Evolutionary conservation across 106 monocot genomes (phyloP).

Genomic region (Dactylorhiza incarnata): DNA sequence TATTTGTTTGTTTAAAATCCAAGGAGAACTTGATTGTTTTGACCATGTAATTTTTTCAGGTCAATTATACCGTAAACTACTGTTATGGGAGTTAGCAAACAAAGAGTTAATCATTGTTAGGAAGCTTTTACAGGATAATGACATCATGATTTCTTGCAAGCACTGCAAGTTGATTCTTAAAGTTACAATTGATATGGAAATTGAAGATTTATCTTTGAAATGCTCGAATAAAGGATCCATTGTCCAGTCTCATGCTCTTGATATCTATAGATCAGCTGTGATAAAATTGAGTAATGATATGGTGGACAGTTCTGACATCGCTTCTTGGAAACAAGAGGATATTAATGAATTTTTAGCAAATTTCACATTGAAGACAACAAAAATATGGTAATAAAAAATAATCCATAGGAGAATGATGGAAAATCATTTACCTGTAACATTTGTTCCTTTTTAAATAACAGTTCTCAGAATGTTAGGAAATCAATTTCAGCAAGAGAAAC

Average conservation of each 20-base stretch:
- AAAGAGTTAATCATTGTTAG: conserved; percentile 44
- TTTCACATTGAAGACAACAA: no score
- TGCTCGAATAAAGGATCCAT: conserved; percentile 19
- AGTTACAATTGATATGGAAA: conserved; percentile 43
- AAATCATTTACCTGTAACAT: no score
- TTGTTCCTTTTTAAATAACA: no score
- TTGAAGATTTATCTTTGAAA: no score
- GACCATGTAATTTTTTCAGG: conserved; percentile 49
- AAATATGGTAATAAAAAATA: no score
- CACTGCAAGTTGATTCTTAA: conserved; percentile 50
- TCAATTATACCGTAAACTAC: conserved; percentile 64
- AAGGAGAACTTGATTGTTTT: no score
- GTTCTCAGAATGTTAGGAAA: no score
- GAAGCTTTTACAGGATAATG: conserved; percentile 39
- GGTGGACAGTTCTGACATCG: background rate
- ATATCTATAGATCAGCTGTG: conserved; percentile 41
- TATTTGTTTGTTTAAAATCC: background rate
- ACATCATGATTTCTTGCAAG: conserved; percentile 50
- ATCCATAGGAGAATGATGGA: no score
- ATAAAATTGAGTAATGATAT: conserved; percentile 33
- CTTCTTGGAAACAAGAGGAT: background rate
- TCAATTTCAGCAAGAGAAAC: no score
- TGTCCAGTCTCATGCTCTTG: conserved; percentile 23
- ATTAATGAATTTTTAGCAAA: background rate
- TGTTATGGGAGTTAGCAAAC: conserved; percentile 54